Evolutionary conservation across 495 filamentous ascomycete species (phyloP).

Genomic region (Xylaria castorea): DNA sequence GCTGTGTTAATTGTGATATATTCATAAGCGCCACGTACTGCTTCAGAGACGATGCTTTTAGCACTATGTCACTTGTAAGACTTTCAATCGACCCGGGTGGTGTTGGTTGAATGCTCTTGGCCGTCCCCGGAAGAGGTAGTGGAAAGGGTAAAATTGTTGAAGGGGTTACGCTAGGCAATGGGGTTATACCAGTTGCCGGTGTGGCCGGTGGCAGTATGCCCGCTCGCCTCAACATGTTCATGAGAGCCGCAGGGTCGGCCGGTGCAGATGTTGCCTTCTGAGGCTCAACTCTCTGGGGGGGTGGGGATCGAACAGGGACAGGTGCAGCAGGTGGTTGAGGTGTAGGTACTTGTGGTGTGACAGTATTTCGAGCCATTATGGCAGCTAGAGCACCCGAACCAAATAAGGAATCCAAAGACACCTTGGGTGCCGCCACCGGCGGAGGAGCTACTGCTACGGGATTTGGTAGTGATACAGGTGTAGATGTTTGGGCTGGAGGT

Average conservation of each 20-base stretch:
- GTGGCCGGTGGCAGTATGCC: constrained; percentile 50
- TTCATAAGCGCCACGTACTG: constrained; percentile 61
- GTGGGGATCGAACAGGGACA: constrained; percentile 47
- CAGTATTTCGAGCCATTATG: constrained; percentile 53
- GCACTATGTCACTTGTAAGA: constrained; percentile 65
- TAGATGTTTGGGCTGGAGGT: constrained; percentile 44
- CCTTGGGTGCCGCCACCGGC: constrained; percentile 41
- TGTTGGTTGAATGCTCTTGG: constrained; percentile 14
- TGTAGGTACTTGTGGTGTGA: constrained; percentile 43
- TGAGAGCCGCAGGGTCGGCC: constrained; percentile 50
- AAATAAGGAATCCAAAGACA: constrained; percentile 59
- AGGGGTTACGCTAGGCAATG: constrained; percentile 51
- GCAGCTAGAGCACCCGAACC: constrained; percentile 60
- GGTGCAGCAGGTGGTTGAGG: constrained; percentile 42
- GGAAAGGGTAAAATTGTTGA: constrained; percentile 44
- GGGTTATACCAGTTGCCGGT: constrained; percentile 36
- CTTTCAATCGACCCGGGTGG: constrained; percentile 38
- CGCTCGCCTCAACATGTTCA: constrained; percentile 57
- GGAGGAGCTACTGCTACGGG: constrained; percentile 44
- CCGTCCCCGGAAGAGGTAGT: constrained; percentile 35
- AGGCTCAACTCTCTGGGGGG: constrained; percentile 46
- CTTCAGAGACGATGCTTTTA: constrained; percentile 78
- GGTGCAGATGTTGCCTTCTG: constrained; percentile 41
- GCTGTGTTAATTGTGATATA: constrained; percentile 25
- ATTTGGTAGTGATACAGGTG: constrained; percentile 41